phyloP scores from a whole-genome alignment of 495 filamentous ascomycete genomes.

The Neurospora tetraspora region DNA sequence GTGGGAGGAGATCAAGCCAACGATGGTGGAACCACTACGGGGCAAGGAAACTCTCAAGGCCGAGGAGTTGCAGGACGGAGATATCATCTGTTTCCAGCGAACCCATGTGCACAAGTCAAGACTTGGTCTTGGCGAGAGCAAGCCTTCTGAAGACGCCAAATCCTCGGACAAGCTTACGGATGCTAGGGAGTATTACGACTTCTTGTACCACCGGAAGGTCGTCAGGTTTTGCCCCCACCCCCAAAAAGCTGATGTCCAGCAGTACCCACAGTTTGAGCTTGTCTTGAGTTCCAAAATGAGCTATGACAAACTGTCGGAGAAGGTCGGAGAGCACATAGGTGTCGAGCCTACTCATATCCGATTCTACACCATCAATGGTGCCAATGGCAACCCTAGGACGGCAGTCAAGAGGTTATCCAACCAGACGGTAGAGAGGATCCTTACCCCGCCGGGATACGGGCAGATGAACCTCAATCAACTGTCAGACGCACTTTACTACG shows the following conservation, averaged over 20 bases:
- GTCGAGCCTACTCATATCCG: slow-evolving; percentile 78
- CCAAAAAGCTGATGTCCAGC: slow-evolving; percentile 29
- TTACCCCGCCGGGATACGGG: slow-evolving; percentile 48
- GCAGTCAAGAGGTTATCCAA: slow-evolving; percentile 59
- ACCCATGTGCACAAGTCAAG: slow-evolving; percentile 36
- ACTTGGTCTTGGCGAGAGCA: slow-evolving; percentile 16
- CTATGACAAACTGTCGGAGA: slow-evolving; percentile 82
- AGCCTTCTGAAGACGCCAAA: slow-evolving; percentile 20
- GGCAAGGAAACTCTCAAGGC: slow-evolving; percentile 76
- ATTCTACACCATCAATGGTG: slow-evolving; percentile 73
- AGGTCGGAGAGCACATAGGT: slow-evolving; percentile 70
- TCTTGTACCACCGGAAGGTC: slow-evolving; percentile 70
- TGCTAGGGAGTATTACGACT: slow-evolving; percentile 82
- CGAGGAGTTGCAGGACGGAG: slow-evolving; percentile 93
- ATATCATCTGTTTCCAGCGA: slow-evolving; percentile 91
- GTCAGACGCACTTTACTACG: slow-evolving; percentile 72
- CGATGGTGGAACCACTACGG: slow-evolving; percentile 94
- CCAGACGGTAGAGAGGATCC: slow-evolving; percentile 58
- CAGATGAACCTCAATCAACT: slow-evolving; percentile 54
- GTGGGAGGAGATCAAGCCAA: slow-evolving; percentile 97
- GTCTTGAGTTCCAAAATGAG: slow-evolving; percentile 75
- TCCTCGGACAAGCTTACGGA: slow-evolving; percentile 43
- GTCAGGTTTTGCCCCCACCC: slow-evolving; percentile 59
- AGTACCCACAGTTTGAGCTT: slow-evolving; percentile 54
- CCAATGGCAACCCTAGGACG: slow-evolving; percentile 60